Evolutionary conservation across 495 filamentous ascomycete genomes (phyloP).

Genomic region (Annulohypoxylon stygium): DNA sequence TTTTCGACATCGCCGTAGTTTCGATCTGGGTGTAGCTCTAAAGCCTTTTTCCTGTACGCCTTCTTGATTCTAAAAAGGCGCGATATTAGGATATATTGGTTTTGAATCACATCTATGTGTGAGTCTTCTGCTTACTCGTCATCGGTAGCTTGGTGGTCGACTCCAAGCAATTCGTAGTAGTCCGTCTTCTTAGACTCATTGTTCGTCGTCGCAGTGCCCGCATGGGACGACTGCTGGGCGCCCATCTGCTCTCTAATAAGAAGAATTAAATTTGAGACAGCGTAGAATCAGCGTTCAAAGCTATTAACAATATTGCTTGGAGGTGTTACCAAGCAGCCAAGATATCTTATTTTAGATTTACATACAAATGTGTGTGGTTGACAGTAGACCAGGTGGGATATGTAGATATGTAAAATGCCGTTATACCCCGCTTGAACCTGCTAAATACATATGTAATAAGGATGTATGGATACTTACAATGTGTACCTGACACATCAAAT

Average conservation of each 20-base stretch:
- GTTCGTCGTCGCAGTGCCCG: conserved; percentile 50
- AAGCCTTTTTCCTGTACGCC: conserved; percentile 88
- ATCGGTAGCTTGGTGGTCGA: conserved; percentile 77
- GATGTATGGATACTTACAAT: no score
- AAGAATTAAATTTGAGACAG: no score
- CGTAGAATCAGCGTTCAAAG: background rate
- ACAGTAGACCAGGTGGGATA: no score
- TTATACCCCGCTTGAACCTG: background rate
- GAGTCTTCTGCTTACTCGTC: conserved; percentile 76
- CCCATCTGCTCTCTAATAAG: conserved; percentile 69
- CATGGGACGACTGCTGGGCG: conserved; percentile 77
- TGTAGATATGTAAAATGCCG: background rate
- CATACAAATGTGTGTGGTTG: no score
- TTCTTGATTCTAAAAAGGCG: conserved; percentile 80
- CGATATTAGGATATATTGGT: conserved; percentile 36
- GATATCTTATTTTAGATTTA: background rate
- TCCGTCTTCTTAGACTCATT: conserved; percentile 70
- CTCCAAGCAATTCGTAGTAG: conserved; percentile 90
- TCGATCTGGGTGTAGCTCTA: conserved; percentile 94
- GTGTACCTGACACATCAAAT: no score
- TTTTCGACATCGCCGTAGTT: conserved; percentile 89
- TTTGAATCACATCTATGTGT: background rate
- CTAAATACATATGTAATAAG: background rate
- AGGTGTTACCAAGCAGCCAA: background rate
- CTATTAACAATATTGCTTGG: background rate